phyloP scores from a whole-genome alignment of 2,329 filamentous ascomycete species.

The Epichloe coenophiala region DNA sequence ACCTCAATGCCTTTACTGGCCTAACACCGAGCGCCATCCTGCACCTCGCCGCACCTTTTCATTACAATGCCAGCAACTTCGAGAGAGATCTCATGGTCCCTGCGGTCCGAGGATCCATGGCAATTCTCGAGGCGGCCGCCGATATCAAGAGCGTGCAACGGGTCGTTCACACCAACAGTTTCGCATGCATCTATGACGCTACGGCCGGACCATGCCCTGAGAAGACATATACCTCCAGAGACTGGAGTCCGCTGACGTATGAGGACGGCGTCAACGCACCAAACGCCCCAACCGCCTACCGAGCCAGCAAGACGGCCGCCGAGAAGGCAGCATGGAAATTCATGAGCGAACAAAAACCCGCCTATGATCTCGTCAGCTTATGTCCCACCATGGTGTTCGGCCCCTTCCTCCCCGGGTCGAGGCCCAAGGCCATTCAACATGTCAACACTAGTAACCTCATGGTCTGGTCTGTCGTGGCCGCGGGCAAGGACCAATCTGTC shows the following conservation, averaged over 20 bases:
- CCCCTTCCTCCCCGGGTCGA: slow-evolving; percentile 16
- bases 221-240: slow-evolving; percentile 30
- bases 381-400: slow-evolving; percentile 31
- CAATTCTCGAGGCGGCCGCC: slow-evolving; percentile 25
- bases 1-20: slow-evolving; percentile 20
- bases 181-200: slow-evolving; percentile 31
- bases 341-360: slow-evolving; percentile 14
- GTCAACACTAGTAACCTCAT: slow-evolving; percentile 25
- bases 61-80: slow-evolving; percentile 21
- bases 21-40: slow-evolving; percentile 22
- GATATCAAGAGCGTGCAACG: slow-evolving; percentile 20
- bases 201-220: slow-evolving; percentile 19
- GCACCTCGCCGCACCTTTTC: slow-evolving; percentile 26
- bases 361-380: slow-evolving; percentile 27
- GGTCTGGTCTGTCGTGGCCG: slow-evolving; percentile 17
- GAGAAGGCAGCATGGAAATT: slow-evolving; percentile 25
- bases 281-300: slow-evolving; percentile 17
- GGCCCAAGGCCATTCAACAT: slow-evolving; percentile 10
- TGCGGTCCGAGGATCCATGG: slow-evolving; percentile 26
- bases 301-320: slow-evolving; percentile 20
- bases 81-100: slow-evolving; percentile 30
- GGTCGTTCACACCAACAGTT: slow-evolving; percentile 37
- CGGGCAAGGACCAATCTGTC: slow-evolving; percentile 13
- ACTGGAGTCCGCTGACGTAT: slow-evolving; percentile 35
- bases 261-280: slow-evolving; percentile 23